Percentiles rank a stretch among this genome's conserved stretches.
Evolutionary conservation across 2,329 filamentous ascomycete species (phyloP).

Genomic region (Penicillium carneum): DNA sequence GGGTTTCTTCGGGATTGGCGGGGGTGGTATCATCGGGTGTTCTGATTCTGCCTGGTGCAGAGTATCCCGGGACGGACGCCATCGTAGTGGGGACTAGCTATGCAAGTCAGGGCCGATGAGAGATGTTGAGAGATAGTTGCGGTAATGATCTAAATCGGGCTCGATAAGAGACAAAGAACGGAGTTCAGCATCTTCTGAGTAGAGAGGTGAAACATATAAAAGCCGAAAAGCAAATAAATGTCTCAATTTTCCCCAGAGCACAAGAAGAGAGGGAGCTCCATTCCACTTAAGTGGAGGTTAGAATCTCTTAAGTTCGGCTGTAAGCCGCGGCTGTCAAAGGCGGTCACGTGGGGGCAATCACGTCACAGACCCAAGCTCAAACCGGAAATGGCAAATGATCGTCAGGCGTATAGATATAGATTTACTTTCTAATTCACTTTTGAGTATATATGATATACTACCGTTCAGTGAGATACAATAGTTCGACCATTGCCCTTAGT

Average conservation of each 20-base stretch:
- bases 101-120: constrained; percentile 2
- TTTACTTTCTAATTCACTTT: background rate
- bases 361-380: constrained; percentile 9
- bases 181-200: constrained; percentile 17
- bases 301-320: constrained; percentile 27
- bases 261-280: constrained; percentile 11
- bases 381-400: background rate
- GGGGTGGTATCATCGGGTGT: constrained; percentile 37
- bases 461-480: background rate
- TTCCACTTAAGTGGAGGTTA: constrained; percentile 10
- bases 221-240: background rate
- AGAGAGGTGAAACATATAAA: background rate
- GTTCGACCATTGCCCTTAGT: background rate
- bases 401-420: background rate
- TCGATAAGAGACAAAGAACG: constrained; percentile 2
- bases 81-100: constrained; percentile 33
- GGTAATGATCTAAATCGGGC: constrained; percentile 8
- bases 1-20: constrained; percentile 27
- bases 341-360: constrained; percentile 16
- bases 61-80: constrained; percentile 46
- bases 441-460: background rate
- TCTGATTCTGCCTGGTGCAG: constrained; percentile 39
- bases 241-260: background rate
- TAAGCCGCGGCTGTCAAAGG: constrained; percentile 32
- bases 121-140: constrained; percentile 5